Evolutionary conservation across 176 grass and related monocot species (phyloP), one percentile per base, ranked within the genome.

Genomic region (Zea luxurians): DNA sequence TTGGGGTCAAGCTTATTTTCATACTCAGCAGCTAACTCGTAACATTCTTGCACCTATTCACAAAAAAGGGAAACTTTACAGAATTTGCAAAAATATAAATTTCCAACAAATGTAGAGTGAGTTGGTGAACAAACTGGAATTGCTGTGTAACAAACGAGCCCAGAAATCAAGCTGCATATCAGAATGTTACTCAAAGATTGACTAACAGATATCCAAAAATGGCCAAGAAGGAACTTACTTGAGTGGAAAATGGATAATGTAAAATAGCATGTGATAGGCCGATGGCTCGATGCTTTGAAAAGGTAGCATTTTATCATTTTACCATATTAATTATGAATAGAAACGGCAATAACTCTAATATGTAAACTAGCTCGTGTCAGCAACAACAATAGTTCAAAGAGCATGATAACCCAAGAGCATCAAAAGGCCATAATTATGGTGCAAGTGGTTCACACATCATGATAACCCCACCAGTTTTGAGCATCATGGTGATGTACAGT

Each of bases 1-100:
- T 83, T 37, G 57, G 89, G 79, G 48, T 97, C 91, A 60, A 75
- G 60, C 61, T 87, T 91, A 65, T 72, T 86, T 78, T 93, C 94
- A 35, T 97, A 97, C 75, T 93, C 88, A 27, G 94, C 94, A 78
- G 94, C 88, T 48, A 97, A 83, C 76, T 97, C 94, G 41, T 97
- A 97, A 47, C 84, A 93, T 83, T 97, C 94, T 91, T 97, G 91
- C 49, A 97, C 94, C 94, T 97, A 58, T 76, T 78, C 78, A 66
- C 11, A 20, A 70, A 79, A 77, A 65, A 49, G 45, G 68, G 37
- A 57, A 80, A 16, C 10, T 62, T 74, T 55, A 57, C 10, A 68
- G 38, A 63, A 86, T 50, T 75, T 55, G 1, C 0, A 15, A 45
- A 66, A 12, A n/a, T 67, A 50, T 4, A 48, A 52, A 69, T 42